These are phyloP conservation scores for Maudiozyma serrabonitensis DNA, from an alignment of 805 yeast species.

Conservation along the genomic window DNA sequence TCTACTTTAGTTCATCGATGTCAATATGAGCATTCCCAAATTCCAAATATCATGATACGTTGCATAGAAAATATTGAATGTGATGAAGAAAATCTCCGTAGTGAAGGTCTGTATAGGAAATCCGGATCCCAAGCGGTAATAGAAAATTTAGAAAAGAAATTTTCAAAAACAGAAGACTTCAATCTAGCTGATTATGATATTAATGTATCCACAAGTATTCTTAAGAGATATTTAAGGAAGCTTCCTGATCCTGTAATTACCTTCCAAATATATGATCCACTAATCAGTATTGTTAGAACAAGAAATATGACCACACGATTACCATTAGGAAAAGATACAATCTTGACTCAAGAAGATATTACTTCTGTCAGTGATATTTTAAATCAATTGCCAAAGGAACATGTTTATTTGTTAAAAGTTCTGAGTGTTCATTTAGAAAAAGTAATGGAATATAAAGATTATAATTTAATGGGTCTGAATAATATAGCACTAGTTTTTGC, in stretches of 20 bases:
- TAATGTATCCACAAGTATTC: constrained; percentile 75
- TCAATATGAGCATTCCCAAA: constrained; percentile 44
- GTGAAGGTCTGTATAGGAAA: constrained; percentile 85
- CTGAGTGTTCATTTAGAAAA: constrained; percentile 55
- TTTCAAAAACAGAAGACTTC: constrained; percentile 5
- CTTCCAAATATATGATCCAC: constrained; percentile 55
- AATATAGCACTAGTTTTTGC: constrained; percentile 91
- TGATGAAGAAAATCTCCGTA: constrained; percentile 42
- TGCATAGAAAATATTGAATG: constrained; percentile 58
- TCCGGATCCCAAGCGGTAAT: constrained; percentile 67
- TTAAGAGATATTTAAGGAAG: constrained; percentile 78
- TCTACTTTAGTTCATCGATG: constrained; percentile 56
- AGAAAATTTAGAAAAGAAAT: constrained; percentile 21
- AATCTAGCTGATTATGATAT: constrained; percentile 52
- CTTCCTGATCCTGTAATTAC: constrained; percentile 83
- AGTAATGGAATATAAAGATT: constrained; percentile 42
- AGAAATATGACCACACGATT: constrained; percentile 12
- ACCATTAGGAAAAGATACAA: constrained; percentile 13
- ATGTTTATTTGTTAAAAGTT: constrained; percentile 43
- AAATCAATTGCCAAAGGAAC: constrained; percentile 46
- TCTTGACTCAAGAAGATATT: constrained; percentile 6
- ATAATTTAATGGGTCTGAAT: constrained; percentile 72
- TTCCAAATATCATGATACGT: constrained; percentile 63
- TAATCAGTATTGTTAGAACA: constrained; percentile 43
- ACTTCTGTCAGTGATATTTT: constrained; percentile 22